Percentiles rank a stretch among this genome's conserved stretches.
Conservation (phyloP, 768 basidiomycete species). For the Mycena vitilis region DNA sequence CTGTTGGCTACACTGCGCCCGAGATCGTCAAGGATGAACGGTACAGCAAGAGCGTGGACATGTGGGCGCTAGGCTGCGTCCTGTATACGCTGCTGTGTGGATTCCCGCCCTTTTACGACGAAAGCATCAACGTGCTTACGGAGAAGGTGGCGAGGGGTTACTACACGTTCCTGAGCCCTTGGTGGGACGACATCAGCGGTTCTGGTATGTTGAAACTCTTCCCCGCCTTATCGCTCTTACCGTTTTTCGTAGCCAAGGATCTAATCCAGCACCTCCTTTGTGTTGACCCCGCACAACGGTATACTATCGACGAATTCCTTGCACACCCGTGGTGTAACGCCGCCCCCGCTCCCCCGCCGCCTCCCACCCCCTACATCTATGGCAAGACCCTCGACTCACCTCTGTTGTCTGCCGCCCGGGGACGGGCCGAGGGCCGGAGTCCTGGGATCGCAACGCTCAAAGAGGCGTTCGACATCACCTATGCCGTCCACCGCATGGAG, state of each 20-base stretch:
- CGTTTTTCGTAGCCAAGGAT: constrained; percentile 82
- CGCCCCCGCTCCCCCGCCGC: constrained; percentile 68
- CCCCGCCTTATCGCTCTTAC: constrained; percentile 9
- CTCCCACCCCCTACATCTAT: constrained; percentile 71
- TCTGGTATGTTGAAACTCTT: constrained; percentile 62
- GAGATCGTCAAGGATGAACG: constrained; percentile 99
- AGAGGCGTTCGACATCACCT: constrained; percentile 98
- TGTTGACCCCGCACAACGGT: constrained; percentile 94
- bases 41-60: constrained; percentile 96
- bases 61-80: constrained; percentile 99
- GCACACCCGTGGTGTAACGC: constrained; percentile 95
- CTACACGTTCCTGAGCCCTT: constrained; percentile 98
- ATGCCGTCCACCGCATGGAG: constrained; percentile 99
- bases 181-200: constrained; percentile 97
- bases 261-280: constrained; percentile 94
- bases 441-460: constrained; percentile 94
- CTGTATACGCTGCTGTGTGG: constrained; percentile 98
- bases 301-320: constrained; percentile 98
- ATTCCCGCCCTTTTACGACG: constrained; percentile 98
- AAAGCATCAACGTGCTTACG: constrained; percentile 96
- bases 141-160: constrained; percentile 98
- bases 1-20: constrained; percentile 98
- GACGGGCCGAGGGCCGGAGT: constrained; percentile 83
- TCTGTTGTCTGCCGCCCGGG: constrained; percentile 81
- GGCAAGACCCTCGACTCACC: constrained; percentile 86